Evolutionary conservation across 2,329 filamentous ascomycete genomes (phyloP).

Genomic region (Neopestalotiopsis sp.): DNA sequence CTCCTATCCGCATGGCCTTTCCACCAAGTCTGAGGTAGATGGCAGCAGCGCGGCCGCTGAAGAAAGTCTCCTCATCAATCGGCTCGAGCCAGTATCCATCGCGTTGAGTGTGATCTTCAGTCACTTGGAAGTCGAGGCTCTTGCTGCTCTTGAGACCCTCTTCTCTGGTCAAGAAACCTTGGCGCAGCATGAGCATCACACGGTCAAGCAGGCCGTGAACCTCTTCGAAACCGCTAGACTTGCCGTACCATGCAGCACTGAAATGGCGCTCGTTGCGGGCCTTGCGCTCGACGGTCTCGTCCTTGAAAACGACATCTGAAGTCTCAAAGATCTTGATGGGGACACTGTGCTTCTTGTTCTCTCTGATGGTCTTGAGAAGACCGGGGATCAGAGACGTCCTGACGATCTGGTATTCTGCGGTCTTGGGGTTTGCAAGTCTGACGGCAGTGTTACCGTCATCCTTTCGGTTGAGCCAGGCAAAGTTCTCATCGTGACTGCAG

Average conservation of each 20-base stretch:
- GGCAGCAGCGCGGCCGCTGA: slow-evolving; percentile 85
- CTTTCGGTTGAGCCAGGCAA: slow-evolving; percentile 83
- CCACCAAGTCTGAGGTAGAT: slow-evolving; percentile 78
- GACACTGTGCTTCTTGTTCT: slow-evolving; percentile 77
- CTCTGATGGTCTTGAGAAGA: slow-evolving; percentile 77
- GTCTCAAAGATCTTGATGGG: slow-evolving; percentile 83
- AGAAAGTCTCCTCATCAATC: slow-evolving; percentile 89
- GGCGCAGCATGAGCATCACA: slow-evolving; percentile 88
- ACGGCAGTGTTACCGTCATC: slow-evolving; percentile 75
- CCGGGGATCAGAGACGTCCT: slow-evolving; percentile 76
- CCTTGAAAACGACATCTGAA: slow-evolving; percentile 83
- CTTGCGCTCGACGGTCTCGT: slow-evolving; percentile 79
- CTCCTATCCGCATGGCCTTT: slow-evolving; percentile 78
- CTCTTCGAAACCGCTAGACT: slow-evolving; percentile 91
- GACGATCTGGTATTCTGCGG: slow-evolving; percentile 79
- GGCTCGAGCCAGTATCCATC: slow-evolving; percentile 95
- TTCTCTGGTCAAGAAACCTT: slow-evolving; percentile 77
- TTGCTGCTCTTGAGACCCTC: slow-evolving; percentile 63
- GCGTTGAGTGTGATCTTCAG: slow-evolving; percentile 59
- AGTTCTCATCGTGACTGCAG: slow-evolving; percentile 98
- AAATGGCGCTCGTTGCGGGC: slow-evolving; percentile 94
- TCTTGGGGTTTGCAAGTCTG: slow-evolving; percentile 79
- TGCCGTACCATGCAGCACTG: slow-evolving; percentile 82
- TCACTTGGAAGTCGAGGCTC: slow-evolving; percentile 57
- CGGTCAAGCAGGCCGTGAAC: slow-evolving; percentile 94